Evolutionary conservation across 441 rosid genomes (phyloP).

Genomic region (Dalechampia spathulata): DNA sequence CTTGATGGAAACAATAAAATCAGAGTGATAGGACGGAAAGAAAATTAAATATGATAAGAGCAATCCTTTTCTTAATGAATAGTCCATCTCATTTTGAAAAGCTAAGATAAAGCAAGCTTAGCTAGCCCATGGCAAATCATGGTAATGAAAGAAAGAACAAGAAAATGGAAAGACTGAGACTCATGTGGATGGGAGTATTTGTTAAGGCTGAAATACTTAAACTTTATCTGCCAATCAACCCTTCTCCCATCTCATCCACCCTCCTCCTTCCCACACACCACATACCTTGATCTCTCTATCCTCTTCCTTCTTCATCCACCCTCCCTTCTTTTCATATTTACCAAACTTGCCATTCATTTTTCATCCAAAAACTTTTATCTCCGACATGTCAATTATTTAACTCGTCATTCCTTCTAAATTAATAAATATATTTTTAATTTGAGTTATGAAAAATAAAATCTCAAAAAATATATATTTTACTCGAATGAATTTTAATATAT

Average conservation of each 20-base stretch:
- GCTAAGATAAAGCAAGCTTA: too few species aligned
- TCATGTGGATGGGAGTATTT: slow-evolving; percentile 31
- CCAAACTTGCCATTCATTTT: too few species aligned
- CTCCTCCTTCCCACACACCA: slow-evolving; percentile 27
- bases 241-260: slow-evolving; percentile 21
- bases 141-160: not conserved
- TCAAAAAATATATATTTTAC: too few species aligned
- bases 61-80: not conserved
- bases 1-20: not conserved
- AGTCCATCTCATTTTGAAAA: not conserved
- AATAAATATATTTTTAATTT: too few species aligned
- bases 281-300: slow-evolving; percentile 19
- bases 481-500: too few species aligned
- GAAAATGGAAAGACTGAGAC: slow-evolving; percentile 18
- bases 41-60: too few species aligned
- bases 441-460: too few species aligned
- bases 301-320: slow-evolving; percentile 8
- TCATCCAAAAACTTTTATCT: too few species aligned
- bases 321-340: slow-evolving; percentile 3
- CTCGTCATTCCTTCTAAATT: too few species aligned
- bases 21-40: not conserved
- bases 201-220: slow-evolving; percentile 21
- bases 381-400: too few species aligned
- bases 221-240: slow-evolving; percentile 22
- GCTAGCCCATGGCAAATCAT: not conserved